phyloP scores from a whole-genome alignment of 345 rosid genomes.

The Moricandia arvensis region DNA sequence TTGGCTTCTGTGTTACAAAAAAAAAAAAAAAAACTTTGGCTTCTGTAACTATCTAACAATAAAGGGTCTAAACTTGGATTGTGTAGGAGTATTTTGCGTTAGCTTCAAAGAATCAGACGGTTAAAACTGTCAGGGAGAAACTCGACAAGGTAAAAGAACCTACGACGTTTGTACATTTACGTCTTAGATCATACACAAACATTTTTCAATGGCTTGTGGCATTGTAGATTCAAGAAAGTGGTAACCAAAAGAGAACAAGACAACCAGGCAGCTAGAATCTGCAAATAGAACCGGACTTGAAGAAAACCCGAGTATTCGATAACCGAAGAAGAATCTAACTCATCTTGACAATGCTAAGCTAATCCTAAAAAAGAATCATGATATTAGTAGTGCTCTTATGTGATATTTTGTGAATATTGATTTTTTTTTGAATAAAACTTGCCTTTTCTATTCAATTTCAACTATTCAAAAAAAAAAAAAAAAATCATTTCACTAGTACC shows the following conservation, averaged over 20 bases:
- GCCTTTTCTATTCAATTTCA: no score
- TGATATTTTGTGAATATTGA: conserved; percentile 12
- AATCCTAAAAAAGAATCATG: background rate
- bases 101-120: conserved; percentile 82
- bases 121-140: conserved; percentile 66
- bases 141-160: conserved; percentile 65
- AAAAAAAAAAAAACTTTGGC: no score
- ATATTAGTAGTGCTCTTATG: background rate
- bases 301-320: conserved; percentile 56
- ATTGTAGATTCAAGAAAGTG: conserved; percentile 50
- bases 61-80: conserved; percentile 9
- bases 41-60: background rate
- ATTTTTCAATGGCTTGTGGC: background rate
- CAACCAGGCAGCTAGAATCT: conserved; percentile 49
- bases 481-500: background rate
- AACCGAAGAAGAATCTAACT: conserved; percentile 73
- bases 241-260: conserved; percentile 45
- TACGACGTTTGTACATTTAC: background rate
- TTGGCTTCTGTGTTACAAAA: no score
- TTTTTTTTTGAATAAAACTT: background rate
- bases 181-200: background rate
- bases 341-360: background rate
- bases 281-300: conserved; percentile 49
- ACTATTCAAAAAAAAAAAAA: no score
- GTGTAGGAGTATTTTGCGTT: conserved; percentile 76